Conservation (phyloP, 108 stramenopile genomes). For the Aurantiochytrium sp. region DNA sequence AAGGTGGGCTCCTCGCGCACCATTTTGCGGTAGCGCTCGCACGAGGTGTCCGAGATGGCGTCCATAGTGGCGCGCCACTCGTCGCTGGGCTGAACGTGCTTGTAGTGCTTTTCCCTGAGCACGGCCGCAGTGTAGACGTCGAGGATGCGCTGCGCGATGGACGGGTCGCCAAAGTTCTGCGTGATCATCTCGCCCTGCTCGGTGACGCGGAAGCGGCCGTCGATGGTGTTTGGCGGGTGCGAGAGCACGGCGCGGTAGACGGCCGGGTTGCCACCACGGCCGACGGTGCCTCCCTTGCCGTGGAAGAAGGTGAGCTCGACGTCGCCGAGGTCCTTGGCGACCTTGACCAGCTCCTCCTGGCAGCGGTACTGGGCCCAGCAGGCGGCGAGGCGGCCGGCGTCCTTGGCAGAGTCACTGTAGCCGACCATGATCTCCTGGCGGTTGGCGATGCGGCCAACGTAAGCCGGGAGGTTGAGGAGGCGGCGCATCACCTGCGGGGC, state of each 20-base stretch:
- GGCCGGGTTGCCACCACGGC: constrained; percentile 89
- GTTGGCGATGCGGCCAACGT: constrained; percentile 71
- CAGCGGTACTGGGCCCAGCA: constrained; percentile 90
- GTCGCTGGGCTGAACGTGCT: constrained; percentile 63
- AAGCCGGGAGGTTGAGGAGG: constrained; percentile 69
- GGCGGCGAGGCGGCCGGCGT: constrained; percentile 90
- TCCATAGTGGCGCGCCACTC: constrained; percentile 81
- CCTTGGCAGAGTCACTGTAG: constrained; percentile 92
- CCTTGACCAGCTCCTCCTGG: constrained; percentile 76
- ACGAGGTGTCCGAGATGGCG: constrained; percentile 66
- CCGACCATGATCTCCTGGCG: constrained; percentile 98
- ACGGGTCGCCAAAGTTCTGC: constrained; percentile 86
- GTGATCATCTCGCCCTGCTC: constrained; percentile 99
- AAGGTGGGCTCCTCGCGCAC: constrained; percentile 83
- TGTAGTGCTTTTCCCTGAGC: constrained; percentile 70
- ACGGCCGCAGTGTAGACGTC: constrained; percentile 94
- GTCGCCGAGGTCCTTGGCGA: constrained; percentile 64
- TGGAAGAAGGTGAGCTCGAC: constrained; percentile 92
- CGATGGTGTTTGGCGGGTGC: constrained; percentile 88
- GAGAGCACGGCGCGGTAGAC: constrained; percentile 76
- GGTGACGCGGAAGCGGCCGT: constrained; percentile 95
- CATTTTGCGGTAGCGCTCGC: constrained; percentile 73
- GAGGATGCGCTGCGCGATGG: constrained; percentile 80
- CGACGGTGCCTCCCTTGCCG: constrained; percentile 95
- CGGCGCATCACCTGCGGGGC: constrained; percentile 64